Percentiles rank a stretch among this genome's conserved stretches.
Conservation (phyloP, 1,284 basidiomycete species). For the Neolentinus lepideus region DNA sequence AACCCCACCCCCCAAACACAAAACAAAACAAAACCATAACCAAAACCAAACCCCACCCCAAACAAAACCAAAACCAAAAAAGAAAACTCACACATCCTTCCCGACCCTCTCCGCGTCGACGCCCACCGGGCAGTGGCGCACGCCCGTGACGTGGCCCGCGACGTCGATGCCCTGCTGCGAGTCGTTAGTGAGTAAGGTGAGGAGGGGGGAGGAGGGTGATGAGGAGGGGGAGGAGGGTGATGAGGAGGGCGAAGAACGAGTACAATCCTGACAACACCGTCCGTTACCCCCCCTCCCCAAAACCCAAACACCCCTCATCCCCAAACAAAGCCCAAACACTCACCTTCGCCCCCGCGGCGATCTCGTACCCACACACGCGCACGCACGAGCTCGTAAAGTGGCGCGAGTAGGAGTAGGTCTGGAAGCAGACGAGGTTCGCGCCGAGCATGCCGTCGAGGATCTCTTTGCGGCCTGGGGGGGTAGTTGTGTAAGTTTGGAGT, state of each 20-base stretch:
- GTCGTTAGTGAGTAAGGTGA: too few relatives aligned
- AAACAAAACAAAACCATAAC: too few relatives aligned
- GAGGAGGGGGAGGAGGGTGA: too few relatives aligned
- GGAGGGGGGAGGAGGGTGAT: too few relatives aligned
- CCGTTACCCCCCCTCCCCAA: too few relatives aligned
- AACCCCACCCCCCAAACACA: too few relatives aligned
- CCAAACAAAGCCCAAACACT: too few relatives aligned
- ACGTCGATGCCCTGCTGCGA: conserved; percentile 78
- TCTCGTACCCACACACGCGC: conserved; percentile 94
- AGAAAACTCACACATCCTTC: conserved; percentile 59
- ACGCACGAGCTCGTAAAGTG: conserved; percentile 95
- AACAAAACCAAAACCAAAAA: too few relatives aligned
- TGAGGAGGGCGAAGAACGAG: too few relatives aligned
- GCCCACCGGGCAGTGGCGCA: conserved; percentile 95
- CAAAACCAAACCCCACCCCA: too few relatives aligned
- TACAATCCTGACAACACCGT: conserved; percentile 5
- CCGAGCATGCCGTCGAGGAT: conserved; percentile 98
- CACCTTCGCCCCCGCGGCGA: conserved; percentile 35
- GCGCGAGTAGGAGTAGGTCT: conserved; percentile 95
- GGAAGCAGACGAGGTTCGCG: conserved; percentile 94
- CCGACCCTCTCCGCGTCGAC: conserved; percentile 91
- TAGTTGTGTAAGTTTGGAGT: too few relatives aligned
- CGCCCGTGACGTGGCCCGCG: conserved; percentile 80
- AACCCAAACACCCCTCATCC: too few relatives aligned
- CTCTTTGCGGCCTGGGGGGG: conserved; percentile 84